phyloP scores from a whole-genome alignment of 176 grass and related monocot species.

The Cymbopogon citratus region DNA sequence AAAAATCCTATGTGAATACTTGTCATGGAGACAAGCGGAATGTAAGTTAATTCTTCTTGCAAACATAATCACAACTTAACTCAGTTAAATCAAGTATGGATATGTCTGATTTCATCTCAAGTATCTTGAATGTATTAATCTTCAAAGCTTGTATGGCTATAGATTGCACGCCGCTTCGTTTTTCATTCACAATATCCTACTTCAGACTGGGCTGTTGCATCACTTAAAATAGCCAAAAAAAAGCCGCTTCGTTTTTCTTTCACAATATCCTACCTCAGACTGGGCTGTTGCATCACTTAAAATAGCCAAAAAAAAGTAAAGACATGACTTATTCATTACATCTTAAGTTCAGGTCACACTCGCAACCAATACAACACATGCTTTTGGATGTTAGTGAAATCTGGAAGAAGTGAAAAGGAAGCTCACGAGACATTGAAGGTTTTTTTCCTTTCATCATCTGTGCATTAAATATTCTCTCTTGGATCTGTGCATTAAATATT shows the following conservation, averaged over 20 bases:
- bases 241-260: background rate
- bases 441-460: too few species aligned
- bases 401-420: conserved; percentile 62
- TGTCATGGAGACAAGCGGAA: conserved; percentile 71
- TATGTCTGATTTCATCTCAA: conserved; percentile 4
- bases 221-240: background rate
- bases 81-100: conserved; percentile 11
- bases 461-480: background rate
- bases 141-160: background rate
- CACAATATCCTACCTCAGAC: background rate
- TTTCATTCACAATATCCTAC: background rate
- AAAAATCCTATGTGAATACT: conserved; percentile 62
- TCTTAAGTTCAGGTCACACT: conserved; percentile 55
- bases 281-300: background rate
- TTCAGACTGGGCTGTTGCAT: background rate
- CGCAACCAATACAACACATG: conserved; percentile 80
- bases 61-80: background rate
- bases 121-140: background rate
- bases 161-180: background rate
- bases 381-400: conserved; percentile 89
- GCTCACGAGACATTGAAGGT: conserved; percentile 65
- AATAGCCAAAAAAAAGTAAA: background rate
- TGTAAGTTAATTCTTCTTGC: conserved; percentile 45
- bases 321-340: conserved; percentile 1
- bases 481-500: conserved; percentile 6